phyloP scores from a whole-genome alignment of 169 alveolate species.

The Hammondia hammondi region DNA sequence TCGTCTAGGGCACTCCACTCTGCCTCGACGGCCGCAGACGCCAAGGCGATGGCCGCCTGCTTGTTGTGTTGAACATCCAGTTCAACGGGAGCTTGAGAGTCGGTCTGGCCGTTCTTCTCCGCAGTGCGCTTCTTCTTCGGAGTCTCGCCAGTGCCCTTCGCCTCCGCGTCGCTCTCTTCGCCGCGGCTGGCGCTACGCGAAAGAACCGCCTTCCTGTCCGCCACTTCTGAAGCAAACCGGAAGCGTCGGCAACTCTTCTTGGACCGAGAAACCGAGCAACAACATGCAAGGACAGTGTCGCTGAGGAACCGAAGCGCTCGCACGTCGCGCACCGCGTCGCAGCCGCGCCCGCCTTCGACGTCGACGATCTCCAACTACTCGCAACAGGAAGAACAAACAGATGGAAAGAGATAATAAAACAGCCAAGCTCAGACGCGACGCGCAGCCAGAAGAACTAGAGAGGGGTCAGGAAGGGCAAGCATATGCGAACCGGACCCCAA shows the following conservation, averaged over 20 bases:
- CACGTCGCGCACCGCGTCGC: conserved; percentile 8
- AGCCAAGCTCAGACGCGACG: background rate
- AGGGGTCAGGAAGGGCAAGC: background rate
- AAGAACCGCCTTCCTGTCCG: background rate
- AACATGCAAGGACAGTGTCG: background rate
- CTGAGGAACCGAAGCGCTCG: conserved; percentile 16
- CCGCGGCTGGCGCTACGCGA: background rate
- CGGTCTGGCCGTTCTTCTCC: background rate
- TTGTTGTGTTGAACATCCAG: background rate
- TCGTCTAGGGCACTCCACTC: background rate
- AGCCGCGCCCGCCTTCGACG: conserved; percentile 36
- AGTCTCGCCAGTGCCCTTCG: background rate
- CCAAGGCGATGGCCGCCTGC: background rate
- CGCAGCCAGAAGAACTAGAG: background rate
- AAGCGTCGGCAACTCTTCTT: background rate
- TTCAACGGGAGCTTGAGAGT: too few species aligned
- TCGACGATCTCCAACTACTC: conserved; percentile 10
- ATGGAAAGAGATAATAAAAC: background rate
- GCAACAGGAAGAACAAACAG: background rate
- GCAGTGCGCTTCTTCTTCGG: background rate
- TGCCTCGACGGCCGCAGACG: conserved; percentile 4
- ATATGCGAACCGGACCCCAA: too few species aligned
- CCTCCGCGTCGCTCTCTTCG: background rate
- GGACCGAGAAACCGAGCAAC: background rate
- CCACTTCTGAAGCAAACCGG: background rate